phyloP scores from a whole-genome alignment of 306 rosid species.

The Sesbania bispinosa region DNA sequence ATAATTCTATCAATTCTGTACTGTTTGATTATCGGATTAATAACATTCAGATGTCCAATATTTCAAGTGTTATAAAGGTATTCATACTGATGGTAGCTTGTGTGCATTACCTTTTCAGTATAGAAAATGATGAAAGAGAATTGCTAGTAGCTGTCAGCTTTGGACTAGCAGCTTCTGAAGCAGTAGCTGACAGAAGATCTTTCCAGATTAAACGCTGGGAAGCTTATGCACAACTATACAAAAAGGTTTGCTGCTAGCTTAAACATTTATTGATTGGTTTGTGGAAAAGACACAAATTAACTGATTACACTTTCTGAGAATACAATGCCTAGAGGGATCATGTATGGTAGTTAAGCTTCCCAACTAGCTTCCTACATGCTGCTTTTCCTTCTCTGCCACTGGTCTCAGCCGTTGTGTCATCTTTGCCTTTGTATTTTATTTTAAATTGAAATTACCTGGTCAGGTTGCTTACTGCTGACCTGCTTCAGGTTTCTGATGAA shows the following conservation, averaged over 20 bases:
- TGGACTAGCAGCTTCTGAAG: conserved; percentile 82
- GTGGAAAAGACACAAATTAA: neutral
- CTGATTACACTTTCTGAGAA: conserved; percentile 14
- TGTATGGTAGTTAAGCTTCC: conserved; percentile 12
- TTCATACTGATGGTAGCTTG: neutral
- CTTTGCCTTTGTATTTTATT: neutral
- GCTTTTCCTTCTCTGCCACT: neutral
- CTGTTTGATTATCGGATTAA: no score
- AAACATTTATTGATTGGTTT: neutral
- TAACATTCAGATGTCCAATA: no score
- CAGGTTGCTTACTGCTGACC: conserved; percentile 7
- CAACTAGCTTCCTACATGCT: neutral
- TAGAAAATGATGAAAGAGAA: conserved; percentile 77
- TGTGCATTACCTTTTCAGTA: conserved; percentile 48
- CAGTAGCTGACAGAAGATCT: conserved; percentile 86
- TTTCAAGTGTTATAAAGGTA: conserved; percentile 5
- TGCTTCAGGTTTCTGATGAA: conserved; percentile 75
- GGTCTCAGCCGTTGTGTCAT: neutral
- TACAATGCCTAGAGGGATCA: conserved; percentile 7
- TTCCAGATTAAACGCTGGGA: conserved; percentile 87
- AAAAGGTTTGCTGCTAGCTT: conserved; percentile 58
- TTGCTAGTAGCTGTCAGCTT: conserved; percentile 90
- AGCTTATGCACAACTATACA: conserved; percentile 75
- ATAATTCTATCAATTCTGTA: no score
- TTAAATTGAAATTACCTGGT: neutral